Conservation (phyloP, 192 early-diverging fungal species). For the Paraglomus brasilianum region DNA sequence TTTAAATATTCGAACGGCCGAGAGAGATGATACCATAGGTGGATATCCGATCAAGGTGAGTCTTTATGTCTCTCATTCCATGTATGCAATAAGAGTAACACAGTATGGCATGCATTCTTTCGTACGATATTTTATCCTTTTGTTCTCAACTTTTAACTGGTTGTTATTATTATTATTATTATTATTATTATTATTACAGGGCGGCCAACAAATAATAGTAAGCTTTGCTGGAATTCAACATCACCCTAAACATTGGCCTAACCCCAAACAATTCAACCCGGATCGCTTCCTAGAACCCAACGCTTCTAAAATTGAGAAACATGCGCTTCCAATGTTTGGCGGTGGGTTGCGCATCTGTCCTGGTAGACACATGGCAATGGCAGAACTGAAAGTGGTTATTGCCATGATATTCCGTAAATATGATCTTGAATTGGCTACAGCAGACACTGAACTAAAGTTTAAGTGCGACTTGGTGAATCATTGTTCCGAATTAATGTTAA, state of each 20-base stretch:
- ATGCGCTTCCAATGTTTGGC: background rate
- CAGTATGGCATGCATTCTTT: too few relatives aligned
- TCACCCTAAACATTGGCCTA: background rate
- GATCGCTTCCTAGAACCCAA: background rate
- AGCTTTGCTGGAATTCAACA: background rate
- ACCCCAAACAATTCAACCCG: slow-evolving; percentile 13
- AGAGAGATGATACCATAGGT: background rate
- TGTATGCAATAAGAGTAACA: too few relatives aligned
- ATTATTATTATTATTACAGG: background rate
- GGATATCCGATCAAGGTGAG: background rate
- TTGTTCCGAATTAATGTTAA: too few relatives aligned
- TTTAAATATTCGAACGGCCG: background rate
- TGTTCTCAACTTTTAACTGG: too few relatives aligned
- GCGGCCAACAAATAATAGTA: background rate
- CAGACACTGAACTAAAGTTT: background rate
- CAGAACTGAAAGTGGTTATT: slow-evolving; percentile 14
- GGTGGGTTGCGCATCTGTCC: slow-evolving; percentile 16
- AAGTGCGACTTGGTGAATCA: too few relatives aligned
- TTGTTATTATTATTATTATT: too few relatives aligned
- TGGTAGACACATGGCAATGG: slow-evolving; percentile 20
- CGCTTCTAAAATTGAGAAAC: background rate
- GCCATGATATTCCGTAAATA: slow-evolving; percentile 16
- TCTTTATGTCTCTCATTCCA: too few relatives aligned
- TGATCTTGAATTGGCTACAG: background rate
- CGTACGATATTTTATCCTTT: too few relatives aligned